Evolutionary conservation across 805 yeast genomes (phyloP), one percentile per base, ranked within the genome.

Genomic region (Grigorovia yakushimaensis): DNA sequence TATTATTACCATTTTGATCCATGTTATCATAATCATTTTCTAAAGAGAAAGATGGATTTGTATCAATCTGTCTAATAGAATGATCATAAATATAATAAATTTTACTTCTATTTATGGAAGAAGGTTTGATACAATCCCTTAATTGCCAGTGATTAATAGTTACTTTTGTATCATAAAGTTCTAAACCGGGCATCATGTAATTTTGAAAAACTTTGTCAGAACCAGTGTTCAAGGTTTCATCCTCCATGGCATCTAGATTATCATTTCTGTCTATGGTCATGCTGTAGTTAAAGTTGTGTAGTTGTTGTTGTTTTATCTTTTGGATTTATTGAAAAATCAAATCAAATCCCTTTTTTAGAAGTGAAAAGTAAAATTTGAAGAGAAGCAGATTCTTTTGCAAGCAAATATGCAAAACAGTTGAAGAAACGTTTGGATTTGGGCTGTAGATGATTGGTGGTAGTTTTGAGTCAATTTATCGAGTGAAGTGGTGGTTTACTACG

Each of bases 121-220:
- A 66, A 15, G 76, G 73, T 53, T 79, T 76, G 5, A 88, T 69
- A 57, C 88, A 71, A 58, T 88, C 91, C 36, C 94, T 71, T 30
- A 88, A 70, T 62, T 87, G 96, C 95, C 95, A 88, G 67, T 87
- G 82, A 22, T 63, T 61, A 21, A 64, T 65, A 2, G 66, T 54
- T 15, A 65, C 61, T 47, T 64, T 56, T 6, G 62, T 59, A 47
- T 55, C 64, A 42, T 56, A 66, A 20, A 64, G 46, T 45, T 59
- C 62, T 42, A 62, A 48, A 18, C 60, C 58, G 1, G 66, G 64
- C 62, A 61, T 56, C 55, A 64, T 46, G 49, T 61, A 64, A 39
- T 60, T 61, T 47, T 62, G 66, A 38, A 54, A 62, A 5, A 62
- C 54, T 38, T 58, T 62, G 41, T 61, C 65, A 5, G 59, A 51